Evolutionary conservation across 495 filamentous ascomycete genomes (phyloP).

Genomic region (Neurospora sp.): DNA sequence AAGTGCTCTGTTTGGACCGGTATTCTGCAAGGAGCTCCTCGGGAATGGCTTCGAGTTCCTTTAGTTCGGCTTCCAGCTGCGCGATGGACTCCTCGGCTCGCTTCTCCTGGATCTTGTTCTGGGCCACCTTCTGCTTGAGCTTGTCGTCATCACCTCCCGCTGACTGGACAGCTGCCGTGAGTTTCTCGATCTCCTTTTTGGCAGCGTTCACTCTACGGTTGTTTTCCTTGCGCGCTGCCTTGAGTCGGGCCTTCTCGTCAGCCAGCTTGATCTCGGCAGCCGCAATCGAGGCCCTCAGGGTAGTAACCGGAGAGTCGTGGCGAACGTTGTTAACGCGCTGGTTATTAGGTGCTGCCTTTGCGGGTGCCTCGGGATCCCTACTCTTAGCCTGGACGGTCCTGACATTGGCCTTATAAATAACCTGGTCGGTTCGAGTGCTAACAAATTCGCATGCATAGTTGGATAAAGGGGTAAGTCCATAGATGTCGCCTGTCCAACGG

Average conservation of each 20-base stretch:
- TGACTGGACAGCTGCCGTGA: constrained; percentile 53
- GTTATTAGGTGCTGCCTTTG: constrained; percentile 26
- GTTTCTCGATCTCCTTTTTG: constrained; percentile 72
- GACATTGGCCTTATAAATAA: constrained; percentile 69
- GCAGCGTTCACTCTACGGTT: constrained; percentile 57
- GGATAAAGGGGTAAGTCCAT: constrained; percentile 74
- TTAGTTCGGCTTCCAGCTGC: constrained; percentile 52
- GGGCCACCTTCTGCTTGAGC: constrained; percentile 65
- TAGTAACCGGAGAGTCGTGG: constrained; percentile 80
- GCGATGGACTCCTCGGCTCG: constrained; percentile 63
- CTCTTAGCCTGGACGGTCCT: constrained; percentile 65
- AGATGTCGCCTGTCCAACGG: constrained; percentile 75
- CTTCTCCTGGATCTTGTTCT: constrained; percentile 70
- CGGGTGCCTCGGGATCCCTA: constrained; percentile 45
- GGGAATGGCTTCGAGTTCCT: constrained; percentile 56
- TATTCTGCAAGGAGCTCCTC: constrained; percentile 54
- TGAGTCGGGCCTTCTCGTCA: constrained; percentile 66
- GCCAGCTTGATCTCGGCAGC: constrained; percentile 67
- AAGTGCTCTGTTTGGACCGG: constrained; percentile 48
- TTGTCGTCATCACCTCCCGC: constrained; percentile 75
- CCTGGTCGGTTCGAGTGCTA: constrained; percentile 57
- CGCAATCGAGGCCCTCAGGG: constrained; percentile 76
- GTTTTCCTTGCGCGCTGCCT: constrained; percentile 69
- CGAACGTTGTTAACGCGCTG: constrained; percentile 50
- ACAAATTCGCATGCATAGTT: constrained; percentile 82